Percentiles rank a stretch among this genome's conserved stretches.
phyloP scores from a whole-genome alignment of 129 eudicot genomes.

The Saposhnikovia divaricata region DNA sequence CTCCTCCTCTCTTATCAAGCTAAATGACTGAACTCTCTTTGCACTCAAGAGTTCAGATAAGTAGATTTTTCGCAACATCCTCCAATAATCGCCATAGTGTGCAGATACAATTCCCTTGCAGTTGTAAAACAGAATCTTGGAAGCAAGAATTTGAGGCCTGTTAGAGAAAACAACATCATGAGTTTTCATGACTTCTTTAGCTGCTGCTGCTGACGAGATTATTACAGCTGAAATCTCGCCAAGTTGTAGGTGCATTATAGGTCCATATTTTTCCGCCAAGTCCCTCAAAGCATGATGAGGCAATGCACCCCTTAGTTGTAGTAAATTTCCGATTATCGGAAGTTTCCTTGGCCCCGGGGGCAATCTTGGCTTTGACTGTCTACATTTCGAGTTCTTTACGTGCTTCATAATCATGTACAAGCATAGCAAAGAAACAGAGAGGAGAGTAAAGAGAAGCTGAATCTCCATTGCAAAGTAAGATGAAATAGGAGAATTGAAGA shows the following conservation, averaged over 20 bases:
- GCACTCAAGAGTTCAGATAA: not conserved
- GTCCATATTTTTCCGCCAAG: slow-evolving; percentile 6
- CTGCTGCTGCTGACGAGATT: slow-evolving; percentile 4
- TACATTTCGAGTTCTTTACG: not conserved
- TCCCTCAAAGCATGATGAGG: slow-evolving; percentile 10
- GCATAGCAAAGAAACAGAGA: not conserved
- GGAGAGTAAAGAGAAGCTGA: not conserved
- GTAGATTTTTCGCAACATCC: slow-evolving; percentile 2
- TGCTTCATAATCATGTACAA: not conserved
- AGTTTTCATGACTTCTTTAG: slow-evolving; percentile 8
- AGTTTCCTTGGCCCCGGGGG: slow-evolving; percentile 11
- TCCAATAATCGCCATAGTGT: not conserved
- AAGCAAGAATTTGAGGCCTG: slow-evolving; percentile 11
- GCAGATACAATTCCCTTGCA: not conserved
- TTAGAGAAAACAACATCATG: not conserved
- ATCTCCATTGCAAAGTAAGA: not conserved
- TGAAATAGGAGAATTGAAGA: not conserved
- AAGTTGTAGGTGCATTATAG: slow-evolving; percentile 1
- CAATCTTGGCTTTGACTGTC: not conserved
- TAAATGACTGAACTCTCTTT: slow-evolving; percentile 8
- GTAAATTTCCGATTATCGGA: slow-evolving; percentile 4
- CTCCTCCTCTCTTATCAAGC: slow-evolving; percentile 1
- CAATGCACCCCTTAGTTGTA: slow-evolving; percentile 6
- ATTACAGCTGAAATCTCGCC: slow-evolving; percentile 2
- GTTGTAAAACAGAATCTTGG: slow-evolving; percentile 1